Base-by-base conservation (phyloP, 805 yeast species). In the Pichia kluyveri region DNA sequence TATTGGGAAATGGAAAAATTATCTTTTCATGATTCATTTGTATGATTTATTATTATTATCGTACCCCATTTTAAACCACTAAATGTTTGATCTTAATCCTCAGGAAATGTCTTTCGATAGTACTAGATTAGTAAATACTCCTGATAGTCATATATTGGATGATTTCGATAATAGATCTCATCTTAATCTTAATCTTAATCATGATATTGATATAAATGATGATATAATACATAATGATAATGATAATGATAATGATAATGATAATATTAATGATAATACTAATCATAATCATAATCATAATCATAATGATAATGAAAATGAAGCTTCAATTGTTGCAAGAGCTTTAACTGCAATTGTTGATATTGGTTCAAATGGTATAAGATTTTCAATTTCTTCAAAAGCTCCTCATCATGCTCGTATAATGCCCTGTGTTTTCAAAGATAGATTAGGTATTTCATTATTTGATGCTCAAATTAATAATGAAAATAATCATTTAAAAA, bases 341-440 rank as follows among this genome's bases (percentile, higher is more conserved):
- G 76, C 80, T 7, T 59, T 79, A 34, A 72, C 76, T 17, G 88
- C 83, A 9, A 77, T 84, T 42, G 88, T 83, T 4, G 90, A 85
- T 60, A 81, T 85, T 19, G 91, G 90, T 9, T 80, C 90, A 18
- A 82, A 82, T 58, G 90, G 87, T 38, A 75, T 84, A 42, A 68
- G 90, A 45, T 82, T 85, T 58, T 77, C 86, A 40, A 82, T 84
- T 39, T 79, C 87, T 17, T 82, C 88, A 2, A 72, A 77, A 43
- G 82, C 84, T 4, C 70, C 83, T 1, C 81, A 76, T 51, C 85
- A 82, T 60, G 86, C 87, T 1, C 71, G 93, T 51, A 80, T 82
- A 5, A 77, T 85, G 76, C 91, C 93, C 0, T 81, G 87, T 59
- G 80, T 83, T 11, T 84, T 79, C 65, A 86, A 83, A 53, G 91